Conservation (phyloP, 202 grass and related monocot genomes). For the Setaria italica region DNA sequence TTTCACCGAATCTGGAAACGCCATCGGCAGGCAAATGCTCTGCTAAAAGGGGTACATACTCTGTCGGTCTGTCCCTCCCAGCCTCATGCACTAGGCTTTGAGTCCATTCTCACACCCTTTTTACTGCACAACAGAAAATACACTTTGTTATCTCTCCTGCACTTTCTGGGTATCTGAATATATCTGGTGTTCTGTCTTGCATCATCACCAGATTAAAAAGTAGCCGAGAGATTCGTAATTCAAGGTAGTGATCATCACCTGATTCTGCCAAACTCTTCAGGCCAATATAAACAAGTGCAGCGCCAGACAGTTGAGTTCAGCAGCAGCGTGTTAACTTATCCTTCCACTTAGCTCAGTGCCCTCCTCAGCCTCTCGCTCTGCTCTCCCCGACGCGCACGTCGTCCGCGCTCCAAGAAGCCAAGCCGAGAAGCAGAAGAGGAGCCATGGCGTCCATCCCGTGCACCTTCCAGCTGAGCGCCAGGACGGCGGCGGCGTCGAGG, state of each 20-base stretch:
- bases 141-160: slow-evolving; percentile 1
- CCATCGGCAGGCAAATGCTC: neutral
- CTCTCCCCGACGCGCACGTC: slow-evolving; percentile 19
- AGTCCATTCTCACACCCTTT: neutral
- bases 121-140: neutral
- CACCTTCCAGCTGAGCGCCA: slow-evolving; percentile 52
- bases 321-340: slow-evolving; percentile 33
- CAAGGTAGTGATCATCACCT: slow-evolving; percentile 18
- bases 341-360: neutral
- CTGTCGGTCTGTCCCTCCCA: neutral
- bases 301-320: slow-evolving; percentile 1
- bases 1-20: neutral
- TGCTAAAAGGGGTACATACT: neutral
- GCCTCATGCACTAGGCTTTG: neutral
- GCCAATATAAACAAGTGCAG: neutral
- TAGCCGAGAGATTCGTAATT: slow-evolving; percentile 16
- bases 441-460: slow-evolving; percentile 89
- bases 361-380: slow-evolving; percentile 50
- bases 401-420: neutral
- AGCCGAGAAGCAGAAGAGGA: neutral
- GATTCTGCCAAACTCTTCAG: neutral
- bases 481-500: slow-evolving; percentile 25
- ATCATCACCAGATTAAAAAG: neutral
- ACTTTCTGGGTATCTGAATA: slow-evolving; percentile 27
- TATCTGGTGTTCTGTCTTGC: neutral